phyloP scores from a whole-genome alignment of 2,329 filamentous ascomycete species.

The Cladosporium colombiae region DNA sequence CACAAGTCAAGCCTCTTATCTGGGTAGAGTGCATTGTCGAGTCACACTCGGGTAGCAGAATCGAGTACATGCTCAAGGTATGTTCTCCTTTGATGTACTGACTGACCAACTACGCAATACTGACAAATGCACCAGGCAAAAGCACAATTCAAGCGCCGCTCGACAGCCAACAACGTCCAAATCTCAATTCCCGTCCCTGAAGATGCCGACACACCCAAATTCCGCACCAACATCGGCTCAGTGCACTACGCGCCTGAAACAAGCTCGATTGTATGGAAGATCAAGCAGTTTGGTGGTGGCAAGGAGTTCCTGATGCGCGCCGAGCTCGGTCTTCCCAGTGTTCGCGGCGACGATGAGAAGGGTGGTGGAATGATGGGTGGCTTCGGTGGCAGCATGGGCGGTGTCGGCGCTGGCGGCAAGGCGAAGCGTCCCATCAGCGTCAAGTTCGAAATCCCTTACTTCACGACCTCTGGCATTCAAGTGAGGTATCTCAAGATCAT shows the following conservation, averaged over 20 bases:
- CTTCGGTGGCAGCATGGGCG: conserved; percentile 95
- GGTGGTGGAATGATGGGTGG: conserved; percentile 97
- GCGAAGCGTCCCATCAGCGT: conserved; percentile 96
- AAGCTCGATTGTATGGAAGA: conserved; percentile 98
- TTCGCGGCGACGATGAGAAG: conserved; percentile 91
- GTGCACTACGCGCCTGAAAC: conserved; percentile 98
- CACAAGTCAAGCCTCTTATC: conserved; percentile 95
- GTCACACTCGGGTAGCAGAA: conserved; percentile 88
- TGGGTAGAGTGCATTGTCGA: conserved; percentile 99
- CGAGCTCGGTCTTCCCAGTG: conserved; percentile 88
- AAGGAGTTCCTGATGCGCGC: conserved; percentile 99
- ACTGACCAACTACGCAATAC: neutral
- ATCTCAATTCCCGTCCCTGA: conserved; percentile 97
- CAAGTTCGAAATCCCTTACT: conserved; percentile 99
- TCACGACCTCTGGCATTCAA: conserved; percentile 98
- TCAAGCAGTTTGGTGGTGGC: conserved; percentile 97
- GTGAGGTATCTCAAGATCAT: conserved; percentile 99
- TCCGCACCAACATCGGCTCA: conserved; percentile 94
- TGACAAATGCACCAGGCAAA: conserved; percentile 59
- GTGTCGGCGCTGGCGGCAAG: conserved; percentile 85
- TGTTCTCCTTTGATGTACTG: neutral
- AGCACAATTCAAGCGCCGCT: conserved; percentile 96
- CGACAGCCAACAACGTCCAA: conserved; percentile 97
- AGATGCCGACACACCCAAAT: conserved; percentile 92
- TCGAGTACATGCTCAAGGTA: conserved; percentile 97